These are phyloP conservation scores for Teratosphaeriaceae sp. DNA, from an alignment of 2,329 filamentous ascomycete species.

Conservation along the genomic window DNA sequence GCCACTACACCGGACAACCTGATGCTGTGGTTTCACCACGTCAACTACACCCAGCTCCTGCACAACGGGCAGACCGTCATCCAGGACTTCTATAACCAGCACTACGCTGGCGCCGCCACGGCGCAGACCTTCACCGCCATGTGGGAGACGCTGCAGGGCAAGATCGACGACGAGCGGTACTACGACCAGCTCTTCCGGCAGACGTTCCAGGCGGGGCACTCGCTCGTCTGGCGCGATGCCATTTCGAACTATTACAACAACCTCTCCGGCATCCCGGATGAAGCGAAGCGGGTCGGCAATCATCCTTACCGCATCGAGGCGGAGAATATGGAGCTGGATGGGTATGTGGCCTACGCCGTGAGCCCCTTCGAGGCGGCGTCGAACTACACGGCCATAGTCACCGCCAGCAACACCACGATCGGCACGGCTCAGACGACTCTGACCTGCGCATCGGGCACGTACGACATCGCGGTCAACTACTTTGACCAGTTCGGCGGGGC, in stretches of 20 bases:
- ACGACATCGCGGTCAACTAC: conserved; percentile 61
- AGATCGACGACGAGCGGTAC: conserved; percentile 55
- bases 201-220: conserved; percentile 61
- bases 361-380: conserved; percentile 56
- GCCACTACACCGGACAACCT: conserved; percentile 61
- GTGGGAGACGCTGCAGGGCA: conserved; percentile 51
- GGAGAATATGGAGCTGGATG: conserved; percentile 55
- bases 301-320: conserved; percentile 64
- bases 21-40: conserved; percentile 69
- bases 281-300: conserved; percentile 48
- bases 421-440: conserved; percentile 46
- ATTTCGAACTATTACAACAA: conserved; percentile 60
- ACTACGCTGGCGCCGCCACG: conserved; percentile 53
- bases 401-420: conserved; percentile 44
- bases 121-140: conserved; percentile 51
- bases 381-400: conserved; percentile 50
- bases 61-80: conserved; percentile 61
- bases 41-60: conserved; percentile 58
- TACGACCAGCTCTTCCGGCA: conserved; percentile 54
- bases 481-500: conserved; percentile 56
- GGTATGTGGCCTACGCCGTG: conserved; percentile 50
- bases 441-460: conserved; percentile 46
- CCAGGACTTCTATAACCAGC: conserved; percentile 59
- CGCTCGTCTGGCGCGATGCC: conserved; percentile 63
- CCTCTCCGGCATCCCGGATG: conserved; percentile 55